These are phyloP conservation scores for Antrodiella citrinella DNA, from an alignment of 768 basidiomycete genomes.

Conservation along the genomic window DNA sequence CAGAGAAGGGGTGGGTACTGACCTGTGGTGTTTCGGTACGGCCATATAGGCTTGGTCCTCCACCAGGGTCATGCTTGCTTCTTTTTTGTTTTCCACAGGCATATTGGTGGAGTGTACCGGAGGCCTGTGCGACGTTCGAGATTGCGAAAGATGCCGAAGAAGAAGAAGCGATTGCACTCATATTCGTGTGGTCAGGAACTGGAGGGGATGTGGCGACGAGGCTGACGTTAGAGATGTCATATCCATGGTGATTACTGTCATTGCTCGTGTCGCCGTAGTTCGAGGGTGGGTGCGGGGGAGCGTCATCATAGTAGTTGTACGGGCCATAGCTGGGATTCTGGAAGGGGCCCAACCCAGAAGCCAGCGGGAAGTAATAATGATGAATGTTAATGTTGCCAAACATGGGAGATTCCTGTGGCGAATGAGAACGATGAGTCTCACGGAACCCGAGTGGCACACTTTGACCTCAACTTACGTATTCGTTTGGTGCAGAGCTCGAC, in stretches of 20 bases:
- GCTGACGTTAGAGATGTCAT: not conserved
- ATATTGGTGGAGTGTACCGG: conserved; percentile 3
- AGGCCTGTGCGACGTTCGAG: not conserved
- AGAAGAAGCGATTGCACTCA: not conserved
- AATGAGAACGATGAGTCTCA: no score
- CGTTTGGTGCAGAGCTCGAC: no score
- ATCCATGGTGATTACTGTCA: not conserved
- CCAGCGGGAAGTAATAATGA: not conserved
- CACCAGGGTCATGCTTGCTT: conserved; percentile 16
- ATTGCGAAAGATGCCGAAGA: not conserved
- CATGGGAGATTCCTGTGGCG: no score
- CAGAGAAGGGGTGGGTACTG: conserved; percentile 7
- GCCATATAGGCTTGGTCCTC: conserved; percentile 8
- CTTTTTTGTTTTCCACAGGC: conserved; percentile 14
- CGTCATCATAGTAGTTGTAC: not conserved
- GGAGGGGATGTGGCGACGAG: not conserved
- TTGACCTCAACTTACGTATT: no score
- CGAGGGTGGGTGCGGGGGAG: not conserved
- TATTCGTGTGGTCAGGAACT: not conserved
- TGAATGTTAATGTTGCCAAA: not conserved
- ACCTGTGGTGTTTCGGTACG: conserved; percentile 11
- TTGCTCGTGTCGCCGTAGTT: not conserved
- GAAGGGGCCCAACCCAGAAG: not conserved
- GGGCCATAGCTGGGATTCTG: not conserved
- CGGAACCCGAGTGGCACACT: no score